Evolutionary conservation across 257 asterid species (phyloP), one percentile per base, ranked within the genome.

Genomic region (Solanum dulcamara): DNA sequence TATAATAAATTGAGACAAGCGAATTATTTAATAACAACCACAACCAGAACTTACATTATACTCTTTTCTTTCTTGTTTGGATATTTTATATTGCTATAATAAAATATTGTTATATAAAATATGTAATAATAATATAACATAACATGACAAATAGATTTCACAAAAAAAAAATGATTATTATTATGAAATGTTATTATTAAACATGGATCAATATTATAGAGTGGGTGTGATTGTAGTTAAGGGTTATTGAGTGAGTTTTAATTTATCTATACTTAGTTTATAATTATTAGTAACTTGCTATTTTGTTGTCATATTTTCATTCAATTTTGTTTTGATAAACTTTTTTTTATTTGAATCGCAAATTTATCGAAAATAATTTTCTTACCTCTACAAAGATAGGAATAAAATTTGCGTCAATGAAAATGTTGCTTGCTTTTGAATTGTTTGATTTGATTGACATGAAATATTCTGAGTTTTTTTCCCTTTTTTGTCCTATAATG

Each of bases 401-500:
- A n/a, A n/a, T n/a, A n/a, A n/a, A n/a, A n/a, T n/a, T n/a, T n/a
- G n/a, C n/a, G n/a, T n/a, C n/a, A 53, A 53, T 53, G 60, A 53
- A 53, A 53, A 53, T 53, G 60, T 20, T 53, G 18, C 60, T 18
- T 62, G 83, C 72, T 75, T 86, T 85, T 82, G 15, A 62, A 32
- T 71, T 84, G n/a, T 74, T 74, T 88, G 88, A 89, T 90, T 90
- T 86, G 91, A 77, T 90, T 87, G 81, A 30, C 33, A 48, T 68
- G 70, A 20, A 44, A 74, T 82, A 35, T 37, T 86, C 37, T 66
- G 82, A 53, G 84, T 2, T 53, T 51, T 38, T 14, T 26, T 33
- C 8, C 60, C 26, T 28, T 83, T 70, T 20, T 66, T 93, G 91
- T 91, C 94, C 87, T 91, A 91, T 88, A 84, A 84, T 46, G 84